Evolutionary conservation across 148 eudicot species (phyloP), one percentile per base, ranked within the genome.

Genomic region (Vaccinium corymbosum): DNA sequence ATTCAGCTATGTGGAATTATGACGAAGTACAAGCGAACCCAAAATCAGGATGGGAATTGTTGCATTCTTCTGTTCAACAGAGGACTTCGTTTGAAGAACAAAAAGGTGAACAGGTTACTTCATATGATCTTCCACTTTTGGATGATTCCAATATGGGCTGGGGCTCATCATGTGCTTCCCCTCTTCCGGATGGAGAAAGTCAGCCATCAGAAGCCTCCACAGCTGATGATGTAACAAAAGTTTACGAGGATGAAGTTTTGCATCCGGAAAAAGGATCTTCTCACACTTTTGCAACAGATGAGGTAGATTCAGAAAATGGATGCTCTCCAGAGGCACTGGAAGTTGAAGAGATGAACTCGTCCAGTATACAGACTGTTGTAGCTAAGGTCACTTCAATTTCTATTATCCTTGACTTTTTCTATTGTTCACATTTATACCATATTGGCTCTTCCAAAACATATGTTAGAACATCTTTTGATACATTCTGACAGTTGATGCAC

Each of bases 401-500:
- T 27, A 14, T 15, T 32, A 6, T 29, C 76, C 11, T 16, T 35
- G 46, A 72, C n/a, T 10, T 72, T 35, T 72, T 72, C 7, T 29
- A 16, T 81, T 62, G 56, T 73, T 29, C 78, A 29, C 35, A 48
- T 52, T 46, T 84, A 46, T 83, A 15, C 16, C 32, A n/a, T 61
- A 79, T 77, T 32, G 0, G 76, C 71, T 81, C 68, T 79, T 35
- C 19, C 49, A 61, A 27, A 13, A 1, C 71, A 82, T 76, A 74
- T 29, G 48, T 73, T 82, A 20, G 38, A 79, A 64, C 42, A 22
- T 20, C 4, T 62, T 48, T 50, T 35, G 83, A 83, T 55, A 46
- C 72, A 14, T 79, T 77, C 52, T 79, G 88, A 83, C 66, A 93
- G 98, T 82, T 94, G 82, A 78, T 88, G 55, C 88, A 84, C 87